Evolutionary conservation across 768 basidiomycete genomes (phyloP), one percentile per base, ranked within the genome.

Genomic region (Lanmaoa pseudosensibilis): DNA sequence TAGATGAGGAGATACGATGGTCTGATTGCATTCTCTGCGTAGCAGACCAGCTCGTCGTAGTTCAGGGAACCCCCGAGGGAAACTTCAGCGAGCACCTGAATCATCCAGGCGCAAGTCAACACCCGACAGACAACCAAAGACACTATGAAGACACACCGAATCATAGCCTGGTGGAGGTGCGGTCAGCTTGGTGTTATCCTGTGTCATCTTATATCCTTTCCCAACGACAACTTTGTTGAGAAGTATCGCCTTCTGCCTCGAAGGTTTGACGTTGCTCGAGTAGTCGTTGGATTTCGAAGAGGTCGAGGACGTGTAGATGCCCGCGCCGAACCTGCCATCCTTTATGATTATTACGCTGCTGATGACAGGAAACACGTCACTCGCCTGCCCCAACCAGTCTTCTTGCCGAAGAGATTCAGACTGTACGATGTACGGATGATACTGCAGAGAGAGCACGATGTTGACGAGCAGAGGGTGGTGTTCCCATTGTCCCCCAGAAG

Each of bases 271-370:
- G 56, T 86, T 87, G 50, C 73, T 75, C 12, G 86, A 86, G 65
- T 89, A 89, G 69, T 89, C 87, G 56, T 87, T 84, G 18, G 87
- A 86, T 80, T 88, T 88, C 8, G 87, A 88, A n/a, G 87, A 87
- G 2, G 87, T 88, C n/a, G 85, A 84, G 6, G 86, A 86, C 2
- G 86, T 87, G 65, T 88, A 88, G 40, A 88, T 84, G 25, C 87
- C 87, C 37, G 81, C 80, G 25, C 87, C 87, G 48, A 88, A 87
- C 57, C 86, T 87, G 59, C 19, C 53, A 21, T 30, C 21, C 40
- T 6, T 37, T 16, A 40, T n/a, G 46, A 57, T 65, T 48, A 56
- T 47, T 41, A 30, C 45, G 34, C 19, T 18, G 45, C 55, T 6
- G 2, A 33, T 32, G 37, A 13, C 25, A 39, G 9, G 27, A 46